Base-by-base conservation (phyloP, 441 rosid species). In the Melastoma candidum region DNA sequence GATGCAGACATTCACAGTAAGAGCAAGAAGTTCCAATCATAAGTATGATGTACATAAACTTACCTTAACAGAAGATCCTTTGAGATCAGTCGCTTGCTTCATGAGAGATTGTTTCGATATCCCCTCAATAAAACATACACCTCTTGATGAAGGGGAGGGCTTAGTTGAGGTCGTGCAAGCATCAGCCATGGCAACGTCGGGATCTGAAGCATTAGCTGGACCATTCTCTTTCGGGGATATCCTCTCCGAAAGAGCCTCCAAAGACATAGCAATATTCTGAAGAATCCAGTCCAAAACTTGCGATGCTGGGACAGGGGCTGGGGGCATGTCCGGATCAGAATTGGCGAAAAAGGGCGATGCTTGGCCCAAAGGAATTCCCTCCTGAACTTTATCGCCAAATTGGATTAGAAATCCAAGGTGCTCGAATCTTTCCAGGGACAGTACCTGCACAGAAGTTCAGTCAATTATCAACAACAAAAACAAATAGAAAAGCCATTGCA, bases 281-380 rank as follows among this genome's bases (percentile, higher is more conserved):
- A 82, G 68, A 70, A 94, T 79, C 99, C 99, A 94, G 53, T 82
- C 95, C 65, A 74, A 92, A 60, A 85, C 95, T 77, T 90, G 95
- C 46, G 82, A 59, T 44, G 87, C 87, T 58, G 97, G 83, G 65
- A 87, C 96, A 32, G 96, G 95, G 69, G 72, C 88, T 44, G 97
- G 96, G 44, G 97, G 99, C 95, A 85, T 94, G 75, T 85, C 97
- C 7, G 97, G 97, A 73, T 94, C 95, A 49, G 97, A 87, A 75
- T 90, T 90, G 55, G 95, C 96, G 41, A 90, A 94, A 79, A 94
- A 87, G 0, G 92, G 95, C 75, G 95, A 78, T 49, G 87, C 83
- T 76, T 87, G 92, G 72, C 90, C 83, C 71, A 94, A 63, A 13
- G 90, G 77, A 70, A 74, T 71, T 64, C 77, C 86, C 76, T 85